Base-by-base conservation (phyloP, 164 flowering plant genomes). In the Annona cherimola region DNA sequence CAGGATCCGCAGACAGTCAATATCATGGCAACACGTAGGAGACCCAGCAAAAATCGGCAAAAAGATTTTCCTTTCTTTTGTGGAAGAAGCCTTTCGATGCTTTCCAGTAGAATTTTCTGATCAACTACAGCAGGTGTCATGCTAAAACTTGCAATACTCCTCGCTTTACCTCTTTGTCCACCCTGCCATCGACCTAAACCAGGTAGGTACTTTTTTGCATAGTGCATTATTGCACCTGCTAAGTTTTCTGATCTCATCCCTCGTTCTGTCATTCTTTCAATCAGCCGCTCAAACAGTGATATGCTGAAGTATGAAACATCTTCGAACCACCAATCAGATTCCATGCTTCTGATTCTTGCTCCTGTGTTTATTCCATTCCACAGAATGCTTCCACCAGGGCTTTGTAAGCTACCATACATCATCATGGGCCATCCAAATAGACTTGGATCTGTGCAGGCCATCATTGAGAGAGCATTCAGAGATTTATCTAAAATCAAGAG, bases 331-430 rank as follows among this genome's bases (percentile, higher is more conserved):
- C 99, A 95, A 70, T 91, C 94, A 46, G 98, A 87, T 72, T 85
- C 92, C 5, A 81, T 63, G 76, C 90, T 87, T 75, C 88, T 83
- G 62, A 87, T 89, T 79, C 81, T 82, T 54, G 96, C 98, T 42
- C 96, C 97, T 0, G 97, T 95, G 73, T 88, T 89, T 75, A 95
- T 95, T 63, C 99, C 99, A 75, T 95, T 95, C 99, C 99, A 95
- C 2, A 95, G 77, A 26, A 95, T 88, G 85, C 97, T 93, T 69
- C 99, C 99, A 74, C 97, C 98, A 55, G 99, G 99, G 81, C 99
- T 95, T 75, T 91, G 97, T 60, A 86, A 80, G 76, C 87, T 89
- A 63, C 99, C 97, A 79, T 95, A 91, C 94, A 91, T 89, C 90
- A 80, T 84, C 98, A 93, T 88, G 39, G 99, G 99, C 99, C 99